Percentiles rank a stretch among this genome's conserved stretches.
Conservation (phyloP, 2,329 filamentous ascomycete species). For the Cladophialophora psammophila region DNA sequence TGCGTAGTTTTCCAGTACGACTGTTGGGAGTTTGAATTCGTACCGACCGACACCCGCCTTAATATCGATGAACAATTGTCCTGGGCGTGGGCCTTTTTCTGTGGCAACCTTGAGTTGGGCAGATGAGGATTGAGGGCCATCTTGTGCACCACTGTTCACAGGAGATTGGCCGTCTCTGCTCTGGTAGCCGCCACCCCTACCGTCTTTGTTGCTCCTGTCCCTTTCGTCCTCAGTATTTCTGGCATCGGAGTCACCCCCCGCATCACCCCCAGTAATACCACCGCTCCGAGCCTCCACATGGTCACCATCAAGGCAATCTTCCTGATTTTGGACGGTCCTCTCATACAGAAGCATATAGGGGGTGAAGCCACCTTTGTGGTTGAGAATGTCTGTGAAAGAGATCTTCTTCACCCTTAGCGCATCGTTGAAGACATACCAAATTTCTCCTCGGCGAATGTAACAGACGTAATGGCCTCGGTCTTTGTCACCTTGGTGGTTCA, state of each 20-base stretch:
- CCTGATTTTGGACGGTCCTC: constrained; percentile 11
- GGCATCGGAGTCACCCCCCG: neutral
- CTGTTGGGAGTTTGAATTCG: constrained; percentile 6
- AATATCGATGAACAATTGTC: neutral
- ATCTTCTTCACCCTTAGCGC: neutral
- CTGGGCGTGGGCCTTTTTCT: neutral
- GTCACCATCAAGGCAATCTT: constrained; percentile 1
- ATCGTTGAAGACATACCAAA: constrained; percentile 27
- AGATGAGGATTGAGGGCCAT: neutral
- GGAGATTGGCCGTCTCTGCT: neutral
- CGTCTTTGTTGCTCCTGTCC: neutral
- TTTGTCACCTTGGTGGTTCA: constrained; percentile 21
- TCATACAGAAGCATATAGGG: constrained; percentile 35
- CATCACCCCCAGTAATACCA: neutral
- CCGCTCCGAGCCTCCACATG: neutral
- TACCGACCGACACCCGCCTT: constrained; percentile 1
- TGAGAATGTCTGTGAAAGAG: constrained; percentile 7
- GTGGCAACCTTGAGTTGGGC: neutral
- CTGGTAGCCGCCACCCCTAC: neutral
- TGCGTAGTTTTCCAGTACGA: neutral
- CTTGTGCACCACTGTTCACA: neutral
- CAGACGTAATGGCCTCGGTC: constrained; percentile 27
- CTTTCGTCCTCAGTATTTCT: neutral
- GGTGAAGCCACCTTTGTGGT: constrained; percentile 14
- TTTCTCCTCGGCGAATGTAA: constrained; percentile 5